These are phyloP conservation scores for Fistulinella cinereoalba DNA, from an alignment of 1,284 basidiomycete species.

Conservation along the genomic window DNA sequence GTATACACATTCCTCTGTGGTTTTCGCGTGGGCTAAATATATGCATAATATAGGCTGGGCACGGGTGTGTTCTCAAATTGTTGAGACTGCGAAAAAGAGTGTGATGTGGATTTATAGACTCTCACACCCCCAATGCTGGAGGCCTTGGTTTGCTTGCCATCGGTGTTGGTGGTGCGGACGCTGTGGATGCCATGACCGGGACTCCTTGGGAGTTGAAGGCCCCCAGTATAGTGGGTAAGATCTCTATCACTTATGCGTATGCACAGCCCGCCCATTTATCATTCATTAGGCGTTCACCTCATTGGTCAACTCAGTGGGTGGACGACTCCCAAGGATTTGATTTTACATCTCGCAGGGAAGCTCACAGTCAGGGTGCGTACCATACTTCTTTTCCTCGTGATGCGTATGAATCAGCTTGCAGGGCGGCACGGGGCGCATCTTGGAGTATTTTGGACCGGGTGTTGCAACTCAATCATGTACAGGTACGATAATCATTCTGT, in stretches of 20 bases:
- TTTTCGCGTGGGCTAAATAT: conserved; percentile 14
- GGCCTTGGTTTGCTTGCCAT: conserved; percentile 98
- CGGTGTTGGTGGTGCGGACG: conserved; percentile 98
- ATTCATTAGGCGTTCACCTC: conserved; percentile 66
- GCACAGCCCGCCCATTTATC: conserved; percentile 1
- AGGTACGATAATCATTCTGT: conserved; percentile 44
- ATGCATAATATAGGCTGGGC: conserved; percentile 53
- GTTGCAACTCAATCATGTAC: conserved; percentile 92
- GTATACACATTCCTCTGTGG: conserved; percentile 39
- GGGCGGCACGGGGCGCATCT: conserved; percentile 94
- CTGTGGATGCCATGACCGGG: conserved; percentile 97
- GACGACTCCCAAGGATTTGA: conserved; percentile 96
- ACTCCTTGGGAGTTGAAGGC: conserved; percentile 99
- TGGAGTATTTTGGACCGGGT: conserved; percentile 98
- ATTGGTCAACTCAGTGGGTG: conserved; percentile 88
- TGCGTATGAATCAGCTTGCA: conserved; percentile 29
- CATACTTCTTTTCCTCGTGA: not conserved
- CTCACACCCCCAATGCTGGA: conserved; percentile 98
- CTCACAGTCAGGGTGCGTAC: conserved; percentile 86
- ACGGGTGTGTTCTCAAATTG: conserved; percentile 49
- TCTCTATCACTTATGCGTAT: not conserved
- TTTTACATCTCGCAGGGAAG: conserved; percentile 91
- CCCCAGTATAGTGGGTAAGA: conserved; percentile 79
- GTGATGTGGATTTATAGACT: conserved; percentile 56
- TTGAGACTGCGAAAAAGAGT: not conserved